phyloP scores from a whole-genome alignment of 2,329 filamentous ascomycete species.

The Exophiala sp. region DNA sequence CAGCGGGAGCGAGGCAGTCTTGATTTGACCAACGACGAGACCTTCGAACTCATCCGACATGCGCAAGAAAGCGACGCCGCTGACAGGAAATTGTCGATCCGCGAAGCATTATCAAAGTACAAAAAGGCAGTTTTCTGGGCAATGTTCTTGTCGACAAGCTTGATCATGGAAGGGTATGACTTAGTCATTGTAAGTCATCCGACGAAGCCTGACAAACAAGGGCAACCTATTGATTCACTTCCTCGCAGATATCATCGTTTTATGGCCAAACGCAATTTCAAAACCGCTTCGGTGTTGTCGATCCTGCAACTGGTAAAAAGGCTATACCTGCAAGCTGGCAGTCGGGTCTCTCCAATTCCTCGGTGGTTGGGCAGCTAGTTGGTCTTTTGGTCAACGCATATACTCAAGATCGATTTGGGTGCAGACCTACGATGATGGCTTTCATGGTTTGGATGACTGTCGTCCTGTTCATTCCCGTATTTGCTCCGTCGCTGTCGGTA shows the following conservation, averaged over 20 bases:
- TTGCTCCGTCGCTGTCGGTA: conserved; percentile 44
- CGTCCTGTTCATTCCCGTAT: conserved; percentile 50
- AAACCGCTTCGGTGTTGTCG: conserved; percentile 9
- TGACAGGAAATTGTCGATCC: conserved; percentile 25
- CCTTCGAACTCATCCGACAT: conserved; percentile 3
- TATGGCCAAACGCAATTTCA: conserved; percentile 15
- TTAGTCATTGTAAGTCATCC: conserved; percentile 27
- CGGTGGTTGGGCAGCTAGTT: conserved; percentile 26
- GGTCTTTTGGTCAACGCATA: conserved; percentile 31
- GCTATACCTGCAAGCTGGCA: conserved; percentile 37
- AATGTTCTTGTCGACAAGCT: conserved; percentile 24
- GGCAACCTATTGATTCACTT: background rate
- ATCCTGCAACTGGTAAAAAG: conserved; percentile 12
- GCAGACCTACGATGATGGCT: conserved; percentile 31
- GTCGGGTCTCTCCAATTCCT: conserved; percentile 38
- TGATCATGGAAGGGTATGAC: conserved; percentile 31
- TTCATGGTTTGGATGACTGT: conserved; percentile 27
- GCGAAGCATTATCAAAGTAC: conserved; percentile 24
- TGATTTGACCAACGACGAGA: conserved; percentile 1
- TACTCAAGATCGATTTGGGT: conserved; percentile 33
- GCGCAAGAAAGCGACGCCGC: conserved; percentile 17
- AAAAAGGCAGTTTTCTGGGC: conserved; percentile 29
- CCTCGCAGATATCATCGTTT: conserved; percentile 12
- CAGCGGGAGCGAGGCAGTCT: background rate
- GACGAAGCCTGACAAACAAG: background rate